Evolutionary conservation across 2,329 filamentous ascomycete species (phyloP), one percentile per base, ranked within the genome.

Genomic region (Cucurbitaria berberidis): DNA sequence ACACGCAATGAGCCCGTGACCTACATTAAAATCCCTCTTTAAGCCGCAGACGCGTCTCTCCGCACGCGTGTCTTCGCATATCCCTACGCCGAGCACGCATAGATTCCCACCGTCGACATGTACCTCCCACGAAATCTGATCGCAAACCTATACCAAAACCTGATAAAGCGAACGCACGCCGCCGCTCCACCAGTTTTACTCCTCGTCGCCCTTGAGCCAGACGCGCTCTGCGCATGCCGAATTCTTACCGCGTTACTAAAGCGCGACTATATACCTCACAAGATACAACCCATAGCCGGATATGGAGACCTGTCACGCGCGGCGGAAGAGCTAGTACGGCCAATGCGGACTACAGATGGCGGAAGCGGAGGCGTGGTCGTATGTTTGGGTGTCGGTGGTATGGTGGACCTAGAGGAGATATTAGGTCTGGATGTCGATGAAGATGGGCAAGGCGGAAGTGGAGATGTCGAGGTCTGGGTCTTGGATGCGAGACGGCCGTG

Each of bases 181-280:
- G 86, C 93, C 45, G 95, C 92, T 16, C 90, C 93, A 34, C 93
- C 93, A 0, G 91, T 98, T 48, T 84, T 98, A 22, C 86, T 99
- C 59, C 89, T 99, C 51, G 93, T 93, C 60, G 90, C 93, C 30
- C 89, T 98, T 72, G 93, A 97, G 71, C 92, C 95, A 49, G 95
- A 99, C 78, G 90, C 95, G 59, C 86, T 99, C 57, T 98, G 93
- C 77, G 95, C 93, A 58, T 96, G 92, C 74, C 91, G 93, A 57
- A 97, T 99, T 56, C 86, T 99, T 42, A 96, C 93, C 2, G 85
- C 89, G 45, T 83, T 99, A n/a, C 82, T 99, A 55, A 97, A 96
- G 78, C 89, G 93, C 81, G 95, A 99, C 80, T 98, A 96, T 73
- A 96, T 99, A 64, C 90, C 89, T 13, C 93, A 98, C 80, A 98